These are phyloP conservation scores for Solioccasus polychromus DNA, from an alignment of 768 basidiomycete species.

Conservation along the genomic window DNA sequence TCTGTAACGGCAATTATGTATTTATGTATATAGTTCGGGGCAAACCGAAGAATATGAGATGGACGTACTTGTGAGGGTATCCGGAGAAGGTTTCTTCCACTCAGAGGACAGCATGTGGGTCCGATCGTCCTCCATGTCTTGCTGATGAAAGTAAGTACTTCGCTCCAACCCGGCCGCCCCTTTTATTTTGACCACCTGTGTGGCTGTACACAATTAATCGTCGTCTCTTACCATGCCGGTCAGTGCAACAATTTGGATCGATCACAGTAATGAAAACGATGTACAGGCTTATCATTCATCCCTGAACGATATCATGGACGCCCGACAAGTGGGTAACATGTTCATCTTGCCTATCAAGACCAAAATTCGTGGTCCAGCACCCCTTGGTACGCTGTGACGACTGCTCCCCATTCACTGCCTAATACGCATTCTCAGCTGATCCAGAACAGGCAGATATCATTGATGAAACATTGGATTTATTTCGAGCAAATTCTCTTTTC, in stretches of 20 bases:
- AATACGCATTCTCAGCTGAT: slow-evolving; percentile 55
- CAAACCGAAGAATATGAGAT: not conserved
- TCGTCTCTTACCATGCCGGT: slow-evolving; percentile 50
- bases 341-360: slow-evolving; percentile 89
- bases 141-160: slow-evolving; percentile 26
- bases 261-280: slow-evolving; percentile 1
- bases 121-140: slow-evolving; percentile 35
- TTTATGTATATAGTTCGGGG: no score
- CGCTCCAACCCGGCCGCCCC: not conserved
- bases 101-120: slow-evolving; percentile 43
- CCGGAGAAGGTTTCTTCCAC: slow-evolving; percentile 58
- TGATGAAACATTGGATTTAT: slow-evolving; percentile 94
- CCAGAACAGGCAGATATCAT: slow-evolving; percentile 80
- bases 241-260: slow-evolving; percentile 26
- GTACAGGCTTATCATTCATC: slow-evolving; percentile 92
- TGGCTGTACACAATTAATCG: slow-evolving; percentile 18
- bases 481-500: slow-evolving; percentile 98
- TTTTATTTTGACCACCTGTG: not conserved
- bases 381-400: slow-evolving; percentile 50
- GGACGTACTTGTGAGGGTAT: slow-evolving; percentile 70
- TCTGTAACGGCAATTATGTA: slow-evolving; percentile 45
- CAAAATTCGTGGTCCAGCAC: slow-evolving; percentile 89
- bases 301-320: slow-evolving; percentile 82
- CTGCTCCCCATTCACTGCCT: slow-evolving; percentile 10
- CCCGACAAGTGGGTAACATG: slow-evolving; percentile 85